Conservation (phyloP, 139 green algal genomes). For the Micromonas pusilla region DNA sequence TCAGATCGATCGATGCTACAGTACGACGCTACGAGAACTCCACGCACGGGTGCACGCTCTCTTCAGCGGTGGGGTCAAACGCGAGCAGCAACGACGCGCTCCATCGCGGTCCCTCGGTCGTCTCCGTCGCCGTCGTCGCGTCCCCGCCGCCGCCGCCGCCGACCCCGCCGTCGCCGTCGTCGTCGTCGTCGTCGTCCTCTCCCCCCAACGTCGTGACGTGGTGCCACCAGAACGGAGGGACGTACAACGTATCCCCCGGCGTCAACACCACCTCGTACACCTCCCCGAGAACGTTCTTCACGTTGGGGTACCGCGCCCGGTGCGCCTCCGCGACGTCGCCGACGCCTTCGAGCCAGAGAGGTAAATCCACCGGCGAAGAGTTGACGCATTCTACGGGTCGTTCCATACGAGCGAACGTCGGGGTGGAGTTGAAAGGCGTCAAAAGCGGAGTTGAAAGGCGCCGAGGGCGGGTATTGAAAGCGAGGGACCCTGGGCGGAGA, state of each 20-base stretch:
- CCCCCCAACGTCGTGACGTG: constrained; percentile 38
- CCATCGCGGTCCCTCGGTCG: too few species aligned
- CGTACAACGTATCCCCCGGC: constrained; percentile 50
- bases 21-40: too few species aligned
- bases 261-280: background rate
- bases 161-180: too few species aligned
- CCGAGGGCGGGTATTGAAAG: too few species aligned
- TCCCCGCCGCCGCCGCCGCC: too few species aligned
- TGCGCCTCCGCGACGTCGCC: background rate
- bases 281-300: background rate
- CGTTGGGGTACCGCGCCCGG: background rate
- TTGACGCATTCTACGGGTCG: background rate
- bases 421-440: too few species aligned
- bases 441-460: too few species aligned
- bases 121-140: background rate
- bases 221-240: constrained; percentile 53
- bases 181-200: background rate
- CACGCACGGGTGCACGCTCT: background rate
- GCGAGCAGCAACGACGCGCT: background rate
- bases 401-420: too few species aligned
- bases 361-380: background rate
- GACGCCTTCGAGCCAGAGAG: background rate
- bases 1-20: too few species aligned
- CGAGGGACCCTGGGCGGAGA: too few species aligned
- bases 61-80: background rate